Conservation (phyloP, 306 rosid species). For the Purshia tridentata region DNA sequence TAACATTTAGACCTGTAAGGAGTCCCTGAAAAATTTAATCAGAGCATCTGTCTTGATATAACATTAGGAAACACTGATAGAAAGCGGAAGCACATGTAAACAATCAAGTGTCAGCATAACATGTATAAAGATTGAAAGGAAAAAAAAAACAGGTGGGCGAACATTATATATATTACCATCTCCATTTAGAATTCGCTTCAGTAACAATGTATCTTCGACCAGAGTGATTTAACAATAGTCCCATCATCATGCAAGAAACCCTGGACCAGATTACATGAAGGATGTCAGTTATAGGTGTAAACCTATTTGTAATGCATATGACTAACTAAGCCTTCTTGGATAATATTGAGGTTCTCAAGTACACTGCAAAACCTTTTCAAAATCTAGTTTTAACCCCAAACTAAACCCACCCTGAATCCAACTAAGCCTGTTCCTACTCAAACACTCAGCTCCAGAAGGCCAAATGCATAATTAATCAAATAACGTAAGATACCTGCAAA, state of each 20-base stretch:
- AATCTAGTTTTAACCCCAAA: neutral
- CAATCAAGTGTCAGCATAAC: neutral
- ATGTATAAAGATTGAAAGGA: neutral
- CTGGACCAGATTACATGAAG: conserved; percentile 34
- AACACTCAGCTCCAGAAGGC: conserved; percentile 2
- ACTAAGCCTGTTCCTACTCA: conserved; percentile 2
- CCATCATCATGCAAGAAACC: conserved; percentile 32
- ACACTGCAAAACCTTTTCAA: neutral
- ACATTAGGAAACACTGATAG: too few species aligned
- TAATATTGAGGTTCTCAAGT: neutral
- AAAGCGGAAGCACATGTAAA: too few species aligned
- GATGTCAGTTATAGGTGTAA: neutral
- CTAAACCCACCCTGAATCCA: neutral
- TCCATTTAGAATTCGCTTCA: conserved; percentile 86
- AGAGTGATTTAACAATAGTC: conserved; percentile 43
- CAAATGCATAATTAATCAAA: conserved; percentile 1
- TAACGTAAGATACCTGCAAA: conserved; percentile 47
- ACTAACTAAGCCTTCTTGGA: too few species aligned
- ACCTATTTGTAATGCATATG: neutral
- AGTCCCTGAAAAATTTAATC: neutral
- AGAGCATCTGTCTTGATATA: neutral
- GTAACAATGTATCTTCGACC: conserved; percentile 54
- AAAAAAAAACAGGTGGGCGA: conserved; percentile 7
- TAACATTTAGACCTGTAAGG: neutral
- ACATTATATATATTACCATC: conserved; percentile 63